phyloP scores from a whole-genome alignment of 2,329 filamentous ascomycete species.

The Ascosphaera aggregata region DNA sequence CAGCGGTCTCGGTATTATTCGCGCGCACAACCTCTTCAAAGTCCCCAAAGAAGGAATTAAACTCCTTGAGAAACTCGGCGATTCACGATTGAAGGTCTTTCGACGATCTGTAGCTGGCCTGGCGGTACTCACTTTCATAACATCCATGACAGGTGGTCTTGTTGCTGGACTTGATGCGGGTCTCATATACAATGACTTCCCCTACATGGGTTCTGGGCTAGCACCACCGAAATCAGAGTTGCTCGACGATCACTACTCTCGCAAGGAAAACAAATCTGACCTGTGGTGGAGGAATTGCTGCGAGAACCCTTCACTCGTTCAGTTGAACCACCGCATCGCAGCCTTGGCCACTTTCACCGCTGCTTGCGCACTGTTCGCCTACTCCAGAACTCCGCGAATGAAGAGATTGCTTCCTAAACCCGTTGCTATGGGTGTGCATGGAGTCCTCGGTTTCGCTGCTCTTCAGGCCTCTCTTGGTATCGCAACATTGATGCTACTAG shows the following conservation, averaged over 20 bases:
- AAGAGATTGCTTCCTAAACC: slow-evolving; percentile 31
- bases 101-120: slow-evolving; percentile 49
- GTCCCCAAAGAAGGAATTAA: slow-evolving; percentile 40
- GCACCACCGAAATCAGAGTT: slow-evolving; percentile 65
- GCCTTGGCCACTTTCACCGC: slow-evolving; percentile 73
- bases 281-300: slow-evolving; percentile 95
- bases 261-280: slow-evolving; percentile 53
- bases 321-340: slow-evolving; percentile 83
- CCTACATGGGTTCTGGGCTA: slow-evolving; percentile 71
- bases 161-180: slow-evolving; percentile 91
- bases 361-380: slow-evolving; percentile 59
- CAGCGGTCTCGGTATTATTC: slow-evolving; percentile 65
- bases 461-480: slow-evolving; percentile 76
- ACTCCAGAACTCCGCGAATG: slow-evolving; percentile 43
- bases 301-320: slow-evolving; percentile 87
- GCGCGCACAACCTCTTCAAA: slow-evolving; percentile 46
- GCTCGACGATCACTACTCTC: slow-evolving; percentile 65
- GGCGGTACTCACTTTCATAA: slow-evolving; percentile 56
- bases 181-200: slow-evolving; percentile 97
- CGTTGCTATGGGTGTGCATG: slow-evolving; percentile 46
- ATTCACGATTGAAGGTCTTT: slow-evolving; percentile 48
- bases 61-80: slow-evolving; percentile 36
- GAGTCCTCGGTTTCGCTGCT: slow-evolving; percentile 60
- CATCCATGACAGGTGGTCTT: slow-evolving; percentile 79
- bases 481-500: slow-evolving; percentile 76